phyloP scores from a whole-genome alignment of 1,139 yeast genomes.

The Magnusiomyces ingens region DNA sequence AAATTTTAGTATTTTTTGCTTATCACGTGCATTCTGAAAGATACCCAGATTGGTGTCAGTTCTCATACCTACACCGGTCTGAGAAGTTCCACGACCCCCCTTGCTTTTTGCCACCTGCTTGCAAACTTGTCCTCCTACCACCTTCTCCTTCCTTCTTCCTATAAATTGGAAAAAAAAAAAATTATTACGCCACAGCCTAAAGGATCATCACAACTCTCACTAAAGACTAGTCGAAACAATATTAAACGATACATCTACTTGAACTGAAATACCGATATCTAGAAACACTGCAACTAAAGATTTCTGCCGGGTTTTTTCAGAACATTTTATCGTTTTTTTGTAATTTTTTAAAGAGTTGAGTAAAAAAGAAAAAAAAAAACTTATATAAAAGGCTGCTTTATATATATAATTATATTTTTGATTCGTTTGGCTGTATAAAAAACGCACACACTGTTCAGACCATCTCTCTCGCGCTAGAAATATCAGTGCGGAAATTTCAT shows the following conservation, averaged over 20 bases:
- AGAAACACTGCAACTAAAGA: neutral
- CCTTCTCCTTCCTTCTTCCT: slow-evolving; percentile 8
- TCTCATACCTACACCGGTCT: neutral
- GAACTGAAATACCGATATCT: neutral
- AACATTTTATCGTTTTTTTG: neutral
- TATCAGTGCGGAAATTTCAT: neutral
- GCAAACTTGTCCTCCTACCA: slow-evolving; percentile 21
- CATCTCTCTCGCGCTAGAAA: too few relatives aligned
- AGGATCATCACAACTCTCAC: too few relatives aligned
- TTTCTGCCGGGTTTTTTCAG: neutral
- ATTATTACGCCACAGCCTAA: too few relatives aligned
- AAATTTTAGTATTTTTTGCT: too few relatives aligned
- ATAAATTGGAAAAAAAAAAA: slow-evolving; percentile 3
- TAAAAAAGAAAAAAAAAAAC: too few relatives aligned
- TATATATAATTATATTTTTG: too few relatives aligned
- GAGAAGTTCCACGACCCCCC: slow-evolving; percentile 13
- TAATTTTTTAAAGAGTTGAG: too few relatives aligned
- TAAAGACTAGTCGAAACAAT: neutral
- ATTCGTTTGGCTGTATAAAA: too few relatives aligned
- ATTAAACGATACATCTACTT: neutral
- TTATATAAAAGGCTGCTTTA: too few relatives aligned
- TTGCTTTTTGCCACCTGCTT: neutral
- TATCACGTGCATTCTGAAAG: neutral
- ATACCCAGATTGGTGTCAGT: neutral
- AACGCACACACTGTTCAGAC: too few relatives aligned